Evolutionary conservation across 306 rosid species (phyloP).

Genomic region (Trifolium pratense): DNA sequence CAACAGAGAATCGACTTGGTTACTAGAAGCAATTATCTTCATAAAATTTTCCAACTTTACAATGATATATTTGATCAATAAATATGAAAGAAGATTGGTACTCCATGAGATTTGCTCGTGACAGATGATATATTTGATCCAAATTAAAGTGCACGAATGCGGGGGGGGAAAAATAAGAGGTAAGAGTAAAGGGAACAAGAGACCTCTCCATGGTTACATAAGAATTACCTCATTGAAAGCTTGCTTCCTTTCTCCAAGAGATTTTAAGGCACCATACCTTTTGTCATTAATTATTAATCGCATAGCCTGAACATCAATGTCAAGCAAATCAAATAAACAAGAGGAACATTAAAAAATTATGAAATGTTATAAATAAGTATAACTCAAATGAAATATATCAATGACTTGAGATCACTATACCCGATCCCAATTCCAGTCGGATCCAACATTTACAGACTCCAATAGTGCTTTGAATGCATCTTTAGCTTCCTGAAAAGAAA

Average conservation of each 20-base stretch:
- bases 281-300: conserved; percentile 86
- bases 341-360: conserved; percentile 13
- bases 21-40: conserved; percentile 28
- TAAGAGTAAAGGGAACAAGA: neutral
- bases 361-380: conserved; percentile 6
- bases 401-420: conserved; percentile 51
- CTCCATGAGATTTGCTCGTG: neutral
- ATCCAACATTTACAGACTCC: conserved; percentile 84
- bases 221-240: conserved; percentile 85
- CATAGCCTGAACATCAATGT: conserved; percentile 68
- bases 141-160: conserved; percentile 10
- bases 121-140: conserved; percentile 2
- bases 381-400: conserved; percentile 27
- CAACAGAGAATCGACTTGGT: neutral
- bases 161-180: conserved; percentile 3
- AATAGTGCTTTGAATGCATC: conserved; percentile 80
- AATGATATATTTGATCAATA: conserved; percentile 1
- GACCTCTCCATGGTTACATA: conserved; percentile 27
- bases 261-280: conserved; percentile 83
- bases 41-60: neutral
- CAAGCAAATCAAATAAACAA: conserved; percentile 40
- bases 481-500: conserved; percentile 78
- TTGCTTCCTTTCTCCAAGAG: conserved; percentile 96
- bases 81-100: conserved; percentile 7
- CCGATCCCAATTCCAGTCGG: conserved; percentile 99